Conservation (phyloP, 1,139 yeast species). For the Kodamaea sp. region DNA sequence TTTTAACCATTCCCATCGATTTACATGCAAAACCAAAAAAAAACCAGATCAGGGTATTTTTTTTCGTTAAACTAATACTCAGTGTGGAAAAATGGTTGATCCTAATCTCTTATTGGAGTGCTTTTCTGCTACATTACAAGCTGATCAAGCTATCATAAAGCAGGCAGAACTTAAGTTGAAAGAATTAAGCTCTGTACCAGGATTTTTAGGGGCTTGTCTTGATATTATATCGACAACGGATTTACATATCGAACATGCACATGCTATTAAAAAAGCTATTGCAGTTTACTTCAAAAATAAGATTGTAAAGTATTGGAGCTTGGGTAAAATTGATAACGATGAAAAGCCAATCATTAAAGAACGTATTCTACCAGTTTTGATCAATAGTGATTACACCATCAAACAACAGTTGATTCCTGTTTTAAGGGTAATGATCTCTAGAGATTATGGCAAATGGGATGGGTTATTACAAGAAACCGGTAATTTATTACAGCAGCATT, state of each 20-base stretch:
- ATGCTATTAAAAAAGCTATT: conserved; percentile 68
- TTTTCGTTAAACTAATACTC: neutral
- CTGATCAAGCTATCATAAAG: conserved; percentile 58
- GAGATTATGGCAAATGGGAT: conserved; percentile 80
- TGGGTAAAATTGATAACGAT: conserved; percentile 48
- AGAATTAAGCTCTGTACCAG: conserved; percentile 55
- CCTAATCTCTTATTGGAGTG: conserved; percentile 64
- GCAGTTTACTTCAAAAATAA: conserved; percentile 86
- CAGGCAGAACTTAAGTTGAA: conserved; percentile 68
- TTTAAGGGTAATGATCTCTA: conserved; percentile 57
- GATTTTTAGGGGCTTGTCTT: conserved; percentile 80
- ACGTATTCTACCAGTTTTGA: conserved; percentile 47
- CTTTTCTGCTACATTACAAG: conserved; percentile 77
- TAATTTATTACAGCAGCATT: conserved; percentile 45
- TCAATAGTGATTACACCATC: conserved; percentile 41
- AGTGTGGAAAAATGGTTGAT: conserved; percentile 43
- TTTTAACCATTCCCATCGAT: too few species aligned
- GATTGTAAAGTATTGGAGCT: conserved; percentile 61
- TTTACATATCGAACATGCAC: conserved; percentile 48
- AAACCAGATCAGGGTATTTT: neutral
- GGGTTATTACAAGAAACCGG: conserved; percentile 56
- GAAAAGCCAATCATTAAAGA: conserved; percentile 74
- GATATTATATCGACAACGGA: conserved; percentile 51
- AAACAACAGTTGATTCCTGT: conserved; percentile 70
- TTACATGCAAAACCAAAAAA: neutral